phyloP scores from a whole-genome alignment of 2,329 filamentous ascomycete genomes.

The Microsporum audouinii region DNA sequence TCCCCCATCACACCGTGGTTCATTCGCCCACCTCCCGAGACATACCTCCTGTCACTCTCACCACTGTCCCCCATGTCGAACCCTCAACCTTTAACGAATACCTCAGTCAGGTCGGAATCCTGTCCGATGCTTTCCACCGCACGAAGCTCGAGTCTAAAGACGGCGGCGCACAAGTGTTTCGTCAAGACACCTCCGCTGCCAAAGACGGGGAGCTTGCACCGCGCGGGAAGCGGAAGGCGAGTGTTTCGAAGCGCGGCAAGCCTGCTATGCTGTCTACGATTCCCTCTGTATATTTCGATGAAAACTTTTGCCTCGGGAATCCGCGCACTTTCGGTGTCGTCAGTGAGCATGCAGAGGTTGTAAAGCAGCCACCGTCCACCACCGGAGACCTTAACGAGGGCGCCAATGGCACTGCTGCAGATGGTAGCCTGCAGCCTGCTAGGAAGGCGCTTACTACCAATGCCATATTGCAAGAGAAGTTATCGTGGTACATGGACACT shows the following conservation, averaged over 20 bases:
- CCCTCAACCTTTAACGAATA: conserved; percentile 62
- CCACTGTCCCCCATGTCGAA: conserved; percentile 64
- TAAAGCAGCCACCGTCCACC: conserved; percentile 33
- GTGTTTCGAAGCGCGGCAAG: conserved; percentile 15
- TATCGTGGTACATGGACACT: conserved; percentile 97
- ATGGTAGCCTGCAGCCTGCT: conserved; percentile 26
- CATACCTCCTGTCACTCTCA: conserved; percentile 72
- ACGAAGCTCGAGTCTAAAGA: conserved; percentile 34
- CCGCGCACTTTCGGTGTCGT: conserved; percentile 80
- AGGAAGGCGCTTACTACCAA: conserved; percentile 75
- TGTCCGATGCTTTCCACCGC: conserved; percentile 68
- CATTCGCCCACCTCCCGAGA: conserved; percentile 66
- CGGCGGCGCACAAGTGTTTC: conserved; percentile 32
- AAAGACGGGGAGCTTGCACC: conserved; percentile 42
- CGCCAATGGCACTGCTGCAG: conserved; percentile 39
- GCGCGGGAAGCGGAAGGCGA: conserved; percentile 45
- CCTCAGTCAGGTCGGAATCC: conserved; percentile 58
- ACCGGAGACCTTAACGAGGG: conserved; percentile 36
- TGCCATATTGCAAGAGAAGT: conserved; percentile 78
- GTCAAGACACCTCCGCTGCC: conserved; percentile 37
- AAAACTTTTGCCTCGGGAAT: conserved; percentile 77
- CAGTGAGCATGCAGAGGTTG: conserved; percentile 74
- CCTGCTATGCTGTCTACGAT: conserved; percentile 73
- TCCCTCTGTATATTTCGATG: conserved; percentile 72
- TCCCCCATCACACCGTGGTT: conserved; percentile 48